A percentile compares a stretch with the other conserved stretches of the same genome.
phyloP scores from a whole-genome alignment of 495 filamentous ascomycete genomes.

The Penicillium pancosmium region DNA sequence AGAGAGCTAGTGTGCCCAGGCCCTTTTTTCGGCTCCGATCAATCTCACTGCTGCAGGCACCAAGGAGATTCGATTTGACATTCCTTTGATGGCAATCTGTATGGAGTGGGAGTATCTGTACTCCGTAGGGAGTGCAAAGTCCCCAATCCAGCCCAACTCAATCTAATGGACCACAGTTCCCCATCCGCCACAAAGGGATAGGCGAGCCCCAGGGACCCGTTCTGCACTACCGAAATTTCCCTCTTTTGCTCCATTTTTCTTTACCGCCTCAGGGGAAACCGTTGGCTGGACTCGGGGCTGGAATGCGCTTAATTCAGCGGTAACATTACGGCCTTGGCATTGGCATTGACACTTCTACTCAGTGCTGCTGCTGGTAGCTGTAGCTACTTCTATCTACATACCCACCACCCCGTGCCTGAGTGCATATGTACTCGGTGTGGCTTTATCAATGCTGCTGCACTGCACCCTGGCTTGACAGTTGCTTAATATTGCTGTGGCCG shows the following conservation, averaged over 20 bases:
- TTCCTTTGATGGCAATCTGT: neutral
- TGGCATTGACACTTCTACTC: too few species aligned
- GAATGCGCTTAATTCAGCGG: conserved; percentile 31
- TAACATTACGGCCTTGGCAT: conserved; percentile 16
- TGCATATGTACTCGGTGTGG: neutral
- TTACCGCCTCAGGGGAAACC: conserved; percentile 1
- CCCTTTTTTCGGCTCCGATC: conserved; percentile 1
- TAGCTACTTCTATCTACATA: too few species aligned
- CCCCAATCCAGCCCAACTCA: too few species aligned
- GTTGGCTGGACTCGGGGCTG: conserved; percentile 29
- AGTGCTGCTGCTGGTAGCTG: too few species aligned
- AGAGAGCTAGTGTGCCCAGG: conserved; percentile 5
- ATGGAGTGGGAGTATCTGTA: neutral
- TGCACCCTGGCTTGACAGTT: conserved; percentile 7
- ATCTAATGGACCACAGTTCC: too few species aligned
- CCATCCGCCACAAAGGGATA: too few species aligned
- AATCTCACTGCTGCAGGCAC: conserved; percentile 5
- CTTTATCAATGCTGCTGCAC: neutral
- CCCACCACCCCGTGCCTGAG: too few species aligned
- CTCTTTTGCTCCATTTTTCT: conserved; percentile 8
- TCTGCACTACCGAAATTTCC: conserved; percentile 9
- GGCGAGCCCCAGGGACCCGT: neutral
- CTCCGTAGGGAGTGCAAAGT: neutral
- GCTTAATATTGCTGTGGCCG: conserved; percentile 9
- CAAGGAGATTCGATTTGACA: neutral